Base-by-base conservation (phyloP, 495 filamentous ascomycete genomes). In the Aspergillus campestris region DNA sequence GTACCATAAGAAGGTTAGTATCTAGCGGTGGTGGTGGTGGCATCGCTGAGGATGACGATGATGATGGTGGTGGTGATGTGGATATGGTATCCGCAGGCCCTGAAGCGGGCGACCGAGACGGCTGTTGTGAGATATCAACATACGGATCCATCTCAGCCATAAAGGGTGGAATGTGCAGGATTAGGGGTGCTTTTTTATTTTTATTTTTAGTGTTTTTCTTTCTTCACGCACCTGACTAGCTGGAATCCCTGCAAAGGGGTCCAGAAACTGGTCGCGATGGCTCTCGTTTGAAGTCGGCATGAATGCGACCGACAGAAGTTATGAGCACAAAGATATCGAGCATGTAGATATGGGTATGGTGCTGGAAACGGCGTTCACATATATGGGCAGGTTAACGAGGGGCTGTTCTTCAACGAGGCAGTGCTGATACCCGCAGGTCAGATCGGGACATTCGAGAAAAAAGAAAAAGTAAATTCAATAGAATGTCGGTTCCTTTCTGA, bases 21-120 rank as follows among this genome's bases (percentile, higher is more conserved):
- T 61, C 57, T 36, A 41, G 54, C 18, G 14, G 56, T 56, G 31
- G 51, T 44, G 5, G 58, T 24, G 18, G 18, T 24, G 18, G 47
- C 58, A 59, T 64, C 42, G 57, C 57, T 32, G 48, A 43, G 5
- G 62, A 60, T 29, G 61, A 64, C 13, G 56, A 40, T 34, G 57
- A 50, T 38, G 46, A 31, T n/a, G 41, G 49, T 15, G 34, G 13
- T 13, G 44, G 32, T 29, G 41, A 45, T n/a, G 39, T 34, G 34
- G 18, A 24, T 24, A 24, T 24, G 18, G 18, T 24, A 24, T 31
- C 30, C 32, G 40, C n/a, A 10, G 29, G 44, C 18, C 38, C 31
- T 42, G 34, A 32, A 11, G 27, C 34, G 33, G 40, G 40, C 5
- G 44, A 40, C 27, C 31, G 37, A 24, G 41, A 35, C 13, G 28